Evolutionary conservation across 2,329 filamentous ascomycete genomes (phyloP), one percentile per base, ranked within the genome.

Genomic region (Neurospora sp.): DNA sequence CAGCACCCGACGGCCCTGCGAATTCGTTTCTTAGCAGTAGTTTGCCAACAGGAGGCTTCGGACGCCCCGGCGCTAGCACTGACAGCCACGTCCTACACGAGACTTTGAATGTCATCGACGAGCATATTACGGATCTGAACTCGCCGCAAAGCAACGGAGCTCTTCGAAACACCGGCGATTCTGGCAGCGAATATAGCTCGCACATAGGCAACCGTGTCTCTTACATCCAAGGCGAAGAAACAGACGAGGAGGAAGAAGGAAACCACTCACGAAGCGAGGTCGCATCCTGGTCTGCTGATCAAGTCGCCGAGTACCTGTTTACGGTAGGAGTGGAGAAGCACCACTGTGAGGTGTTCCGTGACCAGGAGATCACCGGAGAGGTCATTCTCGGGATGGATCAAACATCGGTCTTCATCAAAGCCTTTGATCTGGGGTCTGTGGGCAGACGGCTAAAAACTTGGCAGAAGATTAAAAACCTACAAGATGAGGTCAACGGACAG

Each of bases 321-420:
- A 91, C 91, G 1, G 83, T 89, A 4, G 94, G 93, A 6, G 91
- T 98, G 8, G 95, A 98, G 78, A 89, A 90, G 76, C 89, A 90
- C 74, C 95, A 98, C 75, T 99, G 96, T 77, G 91, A 97, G 74
- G 92, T 98, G 3, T 99, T 99, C 77, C 86, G 91, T 74, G 94
- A 98, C 76, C 95, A 99, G 80, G 96, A 99, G 79, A 98, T 99
- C 70, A 90, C 92, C 2, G 96, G 96, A 67, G 94, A 98, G 76
- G 95, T 98, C 4, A 82, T 99, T 46, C 82, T 99, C 68, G 92
- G 92, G 68, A 97, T 98, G 92, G 93, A 97, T 76, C 95, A 97
- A 81, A 92, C 92, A 70, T 96, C 96, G 46, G 85, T 98, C 17
- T 97, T 97, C 78, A 90, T 98, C 83, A 97, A 97, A 78, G 94